Base-by-base conservation (phyloP, 2,329 filamentous ascomycete species). In the Aspergillus tanneri region DNA sequence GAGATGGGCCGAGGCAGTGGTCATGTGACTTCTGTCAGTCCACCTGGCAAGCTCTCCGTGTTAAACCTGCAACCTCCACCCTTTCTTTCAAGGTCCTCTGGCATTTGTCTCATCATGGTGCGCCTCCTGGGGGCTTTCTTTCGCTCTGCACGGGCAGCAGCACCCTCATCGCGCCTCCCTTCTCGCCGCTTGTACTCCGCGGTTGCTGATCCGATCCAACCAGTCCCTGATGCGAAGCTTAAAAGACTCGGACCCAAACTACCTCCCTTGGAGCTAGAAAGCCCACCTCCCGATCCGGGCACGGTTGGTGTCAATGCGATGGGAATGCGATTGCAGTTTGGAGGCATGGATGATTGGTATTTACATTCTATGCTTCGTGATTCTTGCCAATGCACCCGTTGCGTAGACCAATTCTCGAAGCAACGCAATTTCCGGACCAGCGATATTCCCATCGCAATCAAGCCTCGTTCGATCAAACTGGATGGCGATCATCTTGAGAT, bases 341-440 rank as follows among this genome's bases (percentile, higher is more conserved):
- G n/a, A n/a, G n/a, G n/a, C n/a, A n/a, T n/a, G n/a, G n/a, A n/a
- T n/a, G n/a, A n/a, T n/a, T n/a, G n/a, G n/a, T n/a, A n/a, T 35
- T 38, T 60, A 48, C 50, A 56, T 37, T 47, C 58, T 6, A 54
- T 60, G 12, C 66, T 84, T 12, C 80, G 82, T 21, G 82, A 85
- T 56, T 67, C 70, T 16, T 85, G 82, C 57, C 63, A 68, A 27
- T 85, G 82, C 56, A 47, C 64, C 0, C 57, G 58, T 9, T 85
- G 82, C 62, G 72, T 79, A 43, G 78, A 83, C 52, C 69, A 72
- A 1, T 72, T 78, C n/a, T 84, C 82, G 1, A 81, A 80, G 36
- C 81, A 85, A 53, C 81, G 83, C 63, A 78, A 69, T 28, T 88
- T 88, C 66, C 78, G 79, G 46, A 84, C 83, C 1, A 74, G 75